Percentiles rank a stretch among this genome's conserved stretches.
Conservation (phyloP, 352 stramenopile species). For the Pythium sukuiense region DNA sequence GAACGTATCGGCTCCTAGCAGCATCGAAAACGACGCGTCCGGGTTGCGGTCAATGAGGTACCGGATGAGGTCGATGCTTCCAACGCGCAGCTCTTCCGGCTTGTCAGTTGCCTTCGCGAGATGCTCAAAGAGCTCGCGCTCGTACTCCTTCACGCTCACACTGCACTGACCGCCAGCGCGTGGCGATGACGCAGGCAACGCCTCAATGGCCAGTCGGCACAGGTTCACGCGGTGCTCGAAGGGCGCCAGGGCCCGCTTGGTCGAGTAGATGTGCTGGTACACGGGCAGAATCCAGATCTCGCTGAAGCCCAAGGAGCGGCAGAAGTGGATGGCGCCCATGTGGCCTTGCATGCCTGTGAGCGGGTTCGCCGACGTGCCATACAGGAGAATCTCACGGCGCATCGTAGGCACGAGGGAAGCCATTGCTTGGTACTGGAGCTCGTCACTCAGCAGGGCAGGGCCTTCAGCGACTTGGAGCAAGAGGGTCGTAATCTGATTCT, state of each 20-base stretch:
- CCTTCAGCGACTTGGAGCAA: too few relatives aligned
- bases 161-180: conserved; percentile 8
- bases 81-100: conserved; percentile 45
- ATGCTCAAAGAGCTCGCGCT: conserved; percentile 70
- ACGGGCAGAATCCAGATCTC: conserved; percentile 90
- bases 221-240: conserved; percentile 79
- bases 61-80: conserved; percentile 73
- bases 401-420: neutral
- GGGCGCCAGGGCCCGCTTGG: conserved; percentile 69
- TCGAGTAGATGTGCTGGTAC: conserved; percentile 88
- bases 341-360: conserved; percentile 68
- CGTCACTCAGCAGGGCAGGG: too few relatives aligned
- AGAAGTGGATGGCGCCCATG: conserved; percentile 78
- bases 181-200: conserved; percentile 24
- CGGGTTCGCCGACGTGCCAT: conserved; percentile 85
- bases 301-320: conserved; percentile 54
- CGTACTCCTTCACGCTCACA: conserved; percentile 57
- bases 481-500: neutral
- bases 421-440: neutral
- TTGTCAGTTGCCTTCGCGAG: conserved; percentile 27
- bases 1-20: conserved; percentile 85
- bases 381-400: conserved; percentile 64
- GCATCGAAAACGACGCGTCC: conserved; percentile 65
- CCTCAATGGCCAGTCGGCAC: conserved; percentile 56
- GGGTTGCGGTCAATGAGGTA: conserved; percentile 47